A percentile compares a stretch with the other conserved stretches of the same genome.
Conservation (phyloP, 192 early-diverging fungal genomes). For the Lobosporangium transversale region DNA sequence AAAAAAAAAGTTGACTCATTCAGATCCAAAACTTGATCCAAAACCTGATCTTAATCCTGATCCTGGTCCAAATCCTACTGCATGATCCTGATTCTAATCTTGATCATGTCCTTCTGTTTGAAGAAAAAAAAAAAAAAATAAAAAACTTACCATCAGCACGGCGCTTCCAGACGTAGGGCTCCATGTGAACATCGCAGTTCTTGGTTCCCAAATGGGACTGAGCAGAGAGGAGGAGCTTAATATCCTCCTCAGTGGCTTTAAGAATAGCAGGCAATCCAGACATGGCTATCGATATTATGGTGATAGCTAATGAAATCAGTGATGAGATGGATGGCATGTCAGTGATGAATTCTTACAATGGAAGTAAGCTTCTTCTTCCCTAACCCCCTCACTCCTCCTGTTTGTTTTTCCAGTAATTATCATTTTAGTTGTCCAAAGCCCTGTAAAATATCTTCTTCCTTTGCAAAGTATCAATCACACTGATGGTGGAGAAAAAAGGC, state of each 20-base stretch:
- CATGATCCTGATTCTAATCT: background rate
- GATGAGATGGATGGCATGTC: background rate
- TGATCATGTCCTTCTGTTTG: no score
- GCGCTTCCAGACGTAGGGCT: conserved; percentile 96
- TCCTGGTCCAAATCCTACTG: no score
- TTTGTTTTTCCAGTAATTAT: no score
- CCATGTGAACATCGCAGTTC: conserved; percentile 96
- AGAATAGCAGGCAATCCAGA: conserved; percentile 58
- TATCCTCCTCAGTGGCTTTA: conserved; percentile 90
- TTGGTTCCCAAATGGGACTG: conserved; percentile 98
- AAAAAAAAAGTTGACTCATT: no score
- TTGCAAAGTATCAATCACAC: no score
- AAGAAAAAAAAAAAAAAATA: no score
- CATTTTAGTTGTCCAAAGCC: background rate
- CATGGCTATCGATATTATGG: conserved; percentile 57
- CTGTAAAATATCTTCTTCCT: background rate
- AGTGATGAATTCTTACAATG: no score
- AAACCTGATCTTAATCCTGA: no score
- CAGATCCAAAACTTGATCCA: no score
- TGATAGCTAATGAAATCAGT: conserved; percentile 41
- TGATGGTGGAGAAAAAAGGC: background rate
- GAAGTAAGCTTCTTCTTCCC: no score
- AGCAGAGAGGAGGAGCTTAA: conserved; percentile 94
- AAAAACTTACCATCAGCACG: conserved; percentile 84
- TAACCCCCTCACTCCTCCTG: no score